These are phyloP conservation scores for Lepiota subincarnata DNA, from an alignment of 768 basidiomycete species.

Conservation along the genomic window DNA sequence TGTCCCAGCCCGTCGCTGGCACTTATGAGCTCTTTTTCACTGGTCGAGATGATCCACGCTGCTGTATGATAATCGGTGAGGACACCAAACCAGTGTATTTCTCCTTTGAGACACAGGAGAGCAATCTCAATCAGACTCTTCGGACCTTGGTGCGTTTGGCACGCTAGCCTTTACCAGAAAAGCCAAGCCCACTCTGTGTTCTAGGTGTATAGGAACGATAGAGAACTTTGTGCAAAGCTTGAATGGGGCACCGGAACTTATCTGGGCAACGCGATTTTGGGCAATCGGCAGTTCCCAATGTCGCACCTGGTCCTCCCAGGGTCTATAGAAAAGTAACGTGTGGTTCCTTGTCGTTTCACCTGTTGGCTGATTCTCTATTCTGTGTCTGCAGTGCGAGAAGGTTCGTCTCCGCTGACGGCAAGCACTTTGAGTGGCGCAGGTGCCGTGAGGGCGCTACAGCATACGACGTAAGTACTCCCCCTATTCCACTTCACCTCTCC, in stretches of 20 bases:
- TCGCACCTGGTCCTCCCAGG: slow-evolving; percentile 55
- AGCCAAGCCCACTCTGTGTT: slow-evolving; percentile 11
- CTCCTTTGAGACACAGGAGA: slow-evolving; percentile 59
- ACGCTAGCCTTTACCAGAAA: slow-evolving; percentile 13
- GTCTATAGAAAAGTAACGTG: slow-evolving; percentile 43
- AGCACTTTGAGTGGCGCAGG: slow-evolving; percentile 64
- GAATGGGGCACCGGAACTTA: slow-evolving; percentile 52
- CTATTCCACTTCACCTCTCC: neutral
- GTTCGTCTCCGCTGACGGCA: slow-evolving; percentile 54
- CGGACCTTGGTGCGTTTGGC: slow-evolving; percentile 44
- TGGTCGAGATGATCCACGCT: slow-evolving; percentile 63
- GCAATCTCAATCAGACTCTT: slow-evolving; percentile 35
- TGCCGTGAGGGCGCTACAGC: slow-evolving; percentile 40
- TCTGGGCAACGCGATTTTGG: slow-evolving; percentile 53
- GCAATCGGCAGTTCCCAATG: slow-evolving; percentile 54
- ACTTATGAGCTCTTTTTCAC: slow-evolving; percentile 65
- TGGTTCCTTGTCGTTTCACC: slow-evolving; percentile 1
- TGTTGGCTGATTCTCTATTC: slow-evolving; percentile 12
- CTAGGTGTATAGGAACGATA: slow-evolving; percentile 44
- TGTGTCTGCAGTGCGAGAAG: slow-evolving; percentile 47
- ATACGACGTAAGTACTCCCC: slow-evolving; percentile 52
- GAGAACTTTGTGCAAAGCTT: slow-evolving; percentile 43
- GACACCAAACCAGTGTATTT: slow-evolving; percentile 56
- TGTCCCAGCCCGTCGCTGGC: slow-evolving; percentile 23
- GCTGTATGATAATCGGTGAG: slow-evolving; percentile 65